These are phyloP conservation scores for Scedosporium minutisporum DNA, from an alignment of 2,329 filamentous ascomycete species.

Conservation along the genomic window DNA sequence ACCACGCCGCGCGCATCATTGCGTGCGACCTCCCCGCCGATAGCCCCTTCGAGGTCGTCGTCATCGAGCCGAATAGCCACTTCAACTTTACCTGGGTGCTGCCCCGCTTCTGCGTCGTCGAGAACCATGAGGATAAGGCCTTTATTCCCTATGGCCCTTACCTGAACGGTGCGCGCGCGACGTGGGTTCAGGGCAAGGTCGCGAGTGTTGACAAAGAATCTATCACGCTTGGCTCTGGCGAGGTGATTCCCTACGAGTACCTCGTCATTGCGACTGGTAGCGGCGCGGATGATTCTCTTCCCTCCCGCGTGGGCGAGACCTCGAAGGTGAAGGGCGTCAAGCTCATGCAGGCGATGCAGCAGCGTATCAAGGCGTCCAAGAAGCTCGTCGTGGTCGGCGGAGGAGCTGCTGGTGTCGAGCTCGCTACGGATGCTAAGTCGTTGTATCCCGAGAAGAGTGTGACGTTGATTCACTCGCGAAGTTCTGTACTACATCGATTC, in stretches of 20 bases:
- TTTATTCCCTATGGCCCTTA: slow-evolving; percentile 49
- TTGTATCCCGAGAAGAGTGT: slow-evolving; percentile 46
- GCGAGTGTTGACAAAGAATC: slow-evolving; percentile 22
- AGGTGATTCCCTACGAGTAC: slow-evolving; percentile 41
- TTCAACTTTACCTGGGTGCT: slow-evolving; percentile 53
- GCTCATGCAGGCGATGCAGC: slow-evolving; percentile 36
- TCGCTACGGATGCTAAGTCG: slow-evolving; percentile 49
- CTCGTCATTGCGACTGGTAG: slow-evolving; percentile 50
- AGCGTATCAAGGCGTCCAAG: slow-evolving; percentile 29
- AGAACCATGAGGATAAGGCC: slow-evolving; percentile 44
- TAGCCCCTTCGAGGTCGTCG: slow-evolving; percentile 37
- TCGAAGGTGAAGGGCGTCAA: slow-evolving; percentile 31
- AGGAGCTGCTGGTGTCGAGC: slow-evolving; percentile 52
- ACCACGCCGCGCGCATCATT: slow-evolving; percentile 36
- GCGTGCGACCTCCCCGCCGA: slow-evolving; percentile 36
- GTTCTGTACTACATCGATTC: slow-evolving; percentile 42
- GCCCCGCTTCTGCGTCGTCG: slow-evolving; percentile 46
- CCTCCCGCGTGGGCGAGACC: slow-evolving; percentile 35
- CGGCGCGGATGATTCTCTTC: slow-evolving; percentile 30
- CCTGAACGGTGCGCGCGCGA: slow-evolving; percentile 21
- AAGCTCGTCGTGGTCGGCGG: slow-evolving; percentile 45
- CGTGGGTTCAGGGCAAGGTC: slow-evolving; percentile 35
- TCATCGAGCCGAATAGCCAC: slow-evolving; percentile 51
- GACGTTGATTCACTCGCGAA: slow-evolving; percentile 47
- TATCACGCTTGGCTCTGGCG: slow-evolving; percentile 30